These are phyloP conservation scores for Ceratobasidium sp. DNA, from an alignment of 1,284 basidiomycete species.

Conservation along the genomic window DNA sequence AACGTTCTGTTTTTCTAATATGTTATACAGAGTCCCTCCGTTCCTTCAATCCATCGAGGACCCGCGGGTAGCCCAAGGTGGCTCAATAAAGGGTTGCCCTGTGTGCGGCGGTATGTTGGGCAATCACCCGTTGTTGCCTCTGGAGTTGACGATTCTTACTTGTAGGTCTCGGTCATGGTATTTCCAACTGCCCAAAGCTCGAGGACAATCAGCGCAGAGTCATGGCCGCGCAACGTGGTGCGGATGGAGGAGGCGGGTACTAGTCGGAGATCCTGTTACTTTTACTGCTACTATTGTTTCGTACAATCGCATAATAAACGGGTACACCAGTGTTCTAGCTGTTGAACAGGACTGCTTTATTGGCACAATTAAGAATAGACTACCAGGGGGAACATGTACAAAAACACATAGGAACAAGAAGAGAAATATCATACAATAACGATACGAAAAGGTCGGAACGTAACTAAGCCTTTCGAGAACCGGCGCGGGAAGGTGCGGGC, in stretches of 20 bases:
- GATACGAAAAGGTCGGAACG: slow-evolving; percentile 10
- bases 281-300: slow-evolving; percentile 5
- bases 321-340: background rate
- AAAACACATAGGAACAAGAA: slow-evolving; percentile 16
- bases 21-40: slow-evolving; percentile 83
- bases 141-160: slow-evolving; percentile 30
- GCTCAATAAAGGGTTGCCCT: slow-evolving; percentile 86
- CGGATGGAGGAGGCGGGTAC: slow-evolving; percentile 73
- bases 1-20: slow-evolving; percentile 5
- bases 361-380: background rate
- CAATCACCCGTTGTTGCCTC: background rate
- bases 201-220: slow-evolving; percentile 92
- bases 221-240: slow-evolving; percentile 83
- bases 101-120: slow-evolving; percentile 87
- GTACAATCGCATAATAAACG: background rate
- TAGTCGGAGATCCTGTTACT: slow-evolving; percentile 49
- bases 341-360: background rate
- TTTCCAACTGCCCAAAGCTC: slow-evolving; percentile 95
- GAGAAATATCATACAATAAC: slow-evolving; percentile 29
- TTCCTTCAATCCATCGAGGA: slow-evolving; percentile 94
- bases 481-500: slow-evolving; percentile 33
- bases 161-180: slow-evolving; percentile 89
- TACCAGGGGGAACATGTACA: background rate
- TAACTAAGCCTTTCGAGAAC: slow-evolving; percentile 22
- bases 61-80: slow-evolving; percentile 83